These are phyloP conservation scores for Mycena pura DNA, from an alignment of 768 basidiomycete genomes.

Conservation along the genomic window DNA sequence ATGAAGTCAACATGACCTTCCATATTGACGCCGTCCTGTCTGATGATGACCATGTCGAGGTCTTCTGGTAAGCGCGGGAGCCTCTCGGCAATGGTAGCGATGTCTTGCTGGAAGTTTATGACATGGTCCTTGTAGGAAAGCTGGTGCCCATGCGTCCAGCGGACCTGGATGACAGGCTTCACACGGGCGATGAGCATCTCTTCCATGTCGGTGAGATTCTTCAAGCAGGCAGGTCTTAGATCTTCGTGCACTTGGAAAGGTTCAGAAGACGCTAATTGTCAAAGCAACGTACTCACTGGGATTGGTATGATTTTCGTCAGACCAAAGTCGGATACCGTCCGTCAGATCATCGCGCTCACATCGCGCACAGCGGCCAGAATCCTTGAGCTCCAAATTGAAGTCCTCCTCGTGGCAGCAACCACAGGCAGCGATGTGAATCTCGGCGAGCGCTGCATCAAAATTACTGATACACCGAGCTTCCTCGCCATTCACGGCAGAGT, in stretches of 20 bases:
- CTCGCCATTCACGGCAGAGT: not conserved
- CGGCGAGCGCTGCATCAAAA: not conserved
- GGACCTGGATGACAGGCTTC: no score
- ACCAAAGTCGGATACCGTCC: not conserved
- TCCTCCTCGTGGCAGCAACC: not conserved
- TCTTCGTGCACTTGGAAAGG: not conserved
- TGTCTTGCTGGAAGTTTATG: no score
- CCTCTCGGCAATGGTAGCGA: no score
- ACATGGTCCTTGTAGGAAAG: no score
- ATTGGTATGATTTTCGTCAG: slow-evolving; percentile 1
- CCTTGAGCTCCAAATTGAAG: not conserved
- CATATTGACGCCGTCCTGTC: not conserved
- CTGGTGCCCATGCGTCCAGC: no score
- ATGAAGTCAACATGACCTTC: not conserved
- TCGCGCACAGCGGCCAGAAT: not conserved
- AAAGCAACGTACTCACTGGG: not conserved
- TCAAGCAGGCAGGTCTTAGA: no score
- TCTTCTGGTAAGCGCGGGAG: no score
- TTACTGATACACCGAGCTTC: not conserved
- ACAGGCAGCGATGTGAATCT: not conserved
- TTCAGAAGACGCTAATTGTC: no score
- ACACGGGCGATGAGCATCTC: no score
- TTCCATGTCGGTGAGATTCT: no score
- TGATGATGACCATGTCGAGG: no score
- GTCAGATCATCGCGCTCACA: not conserved